Percentiles rank a stretch among this genome's conserved stretches.
These are phyloP conservation scores for Eucommia ulmoides DNA, from an alignment of 257 asterid species.

Conservation along the genomic window DNA sequence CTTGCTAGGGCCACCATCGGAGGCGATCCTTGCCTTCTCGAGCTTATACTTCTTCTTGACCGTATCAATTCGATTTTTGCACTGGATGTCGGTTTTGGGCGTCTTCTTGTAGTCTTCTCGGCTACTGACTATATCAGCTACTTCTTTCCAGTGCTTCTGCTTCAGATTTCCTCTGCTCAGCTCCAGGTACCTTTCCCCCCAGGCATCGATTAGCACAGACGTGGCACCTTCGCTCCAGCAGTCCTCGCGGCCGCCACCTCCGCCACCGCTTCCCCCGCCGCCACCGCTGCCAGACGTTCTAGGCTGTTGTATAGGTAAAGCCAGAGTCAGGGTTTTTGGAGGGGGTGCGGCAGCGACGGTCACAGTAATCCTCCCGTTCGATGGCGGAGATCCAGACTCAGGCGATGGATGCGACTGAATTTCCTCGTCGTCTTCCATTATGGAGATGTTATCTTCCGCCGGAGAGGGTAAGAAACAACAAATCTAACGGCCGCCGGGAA, in stretches of 20 bases:
- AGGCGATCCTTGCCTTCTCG: slow-evolving; percentile 69
- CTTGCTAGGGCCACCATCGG: slow-evolving; percentile 47
- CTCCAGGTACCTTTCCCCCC: slow-evolving; percentile 82
- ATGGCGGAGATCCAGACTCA: slow-evolving; percentile 14
- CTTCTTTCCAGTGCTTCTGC: slow-evolving; percentile 88
- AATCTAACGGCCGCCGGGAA: not conserved
- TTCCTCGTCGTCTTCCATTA: slow-evolving; percentile 72
- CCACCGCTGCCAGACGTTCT: slow-evolving; percentile 13
- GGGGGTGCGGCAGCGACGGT: slow-evolving; percentile 57
- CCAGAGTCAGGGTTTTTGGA: slow-evolving; percentile 39
- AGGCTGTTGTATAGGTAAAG: slow-evolving; percentile 49
- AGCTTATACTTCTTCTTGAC: slow-evolving; percentile 81
- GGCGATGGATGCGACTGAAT: slow-evolving; percentile 30
- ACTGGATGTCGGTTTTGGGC: slow-evolving; percentile 78
- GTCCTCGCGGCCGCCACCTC: slow-evolving; percentile 52
- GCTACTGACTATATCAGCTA: slow-evolving; percentile 62
- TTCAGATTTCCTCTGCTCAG: slow-evolving; percentile 78
- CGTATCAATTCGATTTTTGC: slow-evolving; percentile 87
- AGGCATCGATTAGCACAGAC: slow-evolving; percentile 58
- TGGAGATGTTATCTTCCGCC: not conserved
- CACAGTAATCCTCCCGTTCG: slow-evolving; percentile 64
- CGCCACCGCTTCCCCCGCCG: slow-evolving; percentile 61
- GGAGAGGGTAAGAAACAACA: no score
- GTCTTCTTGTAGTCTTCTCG: slow-evolving; percentile 42
- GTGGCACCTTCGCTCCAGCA: slow-evolving; percentile 98